Evolutionary conservation across 1,139 yeast species (phyloP).

Genomic region (Candida tropicalis): DNA sequence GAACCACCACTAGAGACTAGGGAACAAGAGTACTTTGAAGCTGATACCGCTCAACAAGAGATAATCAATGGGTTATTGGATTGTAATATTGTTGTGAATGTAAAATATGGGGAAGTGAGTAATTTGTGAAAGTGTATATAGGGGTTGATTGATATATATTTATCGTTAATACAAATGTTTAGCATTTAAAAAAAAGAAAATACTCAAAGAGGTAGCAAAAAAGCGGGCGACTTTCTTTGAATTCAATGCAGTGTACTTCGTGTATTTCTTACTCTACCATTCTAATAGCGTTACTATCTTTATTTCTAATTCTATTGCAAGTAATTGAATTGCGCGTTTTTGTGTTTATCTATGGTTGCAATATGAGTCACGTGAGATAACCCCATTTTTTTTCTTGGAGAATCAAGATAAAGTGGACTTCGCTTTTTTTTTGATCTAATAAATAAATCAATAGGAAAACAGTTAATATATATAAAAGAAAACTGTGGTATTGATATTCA

Average conservation of each 20-base stretch:
- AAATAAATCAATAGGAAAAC: not conserved
- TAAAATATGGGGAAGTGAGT: conserved; percentile 4
- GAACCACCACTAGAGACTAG: conserved; percentile 2
- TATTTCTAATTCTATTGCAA: no score
- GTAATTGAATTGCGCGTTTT: no score
- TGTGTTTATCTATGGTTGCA: not conserved
- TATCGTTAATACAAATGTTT: no score
- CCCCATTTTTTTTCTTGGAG: conserved; percentile 1
- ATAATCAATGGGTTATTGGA: conserved; percentile 12
- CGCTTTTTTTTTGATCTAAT: not conserved
- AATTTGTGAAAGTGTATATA: not conserved
- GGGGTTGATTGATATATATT: not conserved
- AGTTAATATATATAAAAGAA: no score
- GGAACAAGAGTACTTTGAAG: conserved; percentile 1
- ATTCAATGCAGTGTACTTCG: no score
- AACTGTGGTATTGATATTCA: conserved; percentile 1
- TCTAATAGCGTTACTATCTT: no score
- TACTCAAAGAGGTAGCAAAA: no score
- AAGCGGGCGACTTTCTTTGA: no score
- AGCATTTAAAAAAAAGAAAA: no score
- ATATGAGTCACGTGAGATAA: not conserved
- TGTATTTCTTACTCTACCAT: no score
- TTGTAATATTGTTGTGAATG: conserved; percentile 15
- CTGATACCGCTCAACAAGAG: not conserved
- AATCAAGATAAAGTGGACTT: not conserved